These are phyloP conservation scores for Triadica sebifera DNA, from an alignment of 345 rosid genomes.

Conservation along the genomic window DNA sequence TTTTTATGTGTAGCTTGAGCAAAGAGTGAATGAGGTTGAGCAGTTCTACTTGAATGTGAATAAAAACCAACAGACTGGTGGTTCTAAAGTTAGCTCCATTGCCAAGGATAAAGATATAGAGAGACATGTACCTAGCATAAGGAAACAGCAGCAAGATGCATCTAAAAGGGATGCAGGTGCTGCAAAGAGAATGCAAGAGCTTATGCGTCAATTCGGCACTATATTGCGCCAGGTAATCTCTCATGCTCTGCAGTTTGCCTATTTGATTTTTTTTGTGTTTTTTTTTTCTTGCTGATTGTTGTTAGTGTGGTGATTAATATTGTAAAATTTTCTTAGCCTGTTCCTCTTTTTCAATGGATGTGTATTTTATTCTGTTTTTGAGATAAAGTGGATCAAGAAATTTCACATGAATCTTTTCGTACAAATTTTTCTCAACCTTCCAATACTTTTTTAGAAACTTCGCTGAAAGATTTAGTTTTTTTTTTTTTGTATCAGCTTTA, in stretches of 20 bases:
- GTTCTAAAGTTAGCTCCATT: slow-evolving; percentile 47
- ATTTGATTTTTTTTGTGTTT: not conserved
- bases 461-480: not conserved
- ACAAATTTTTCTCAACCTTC: not conserved
- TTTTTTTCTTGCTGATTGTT: not conserved
- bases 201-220: slow-evolving; percentile 83
- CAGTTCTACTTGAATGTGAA: slow-evolving; percentile 50
- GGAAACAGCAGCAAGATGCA: slow-evolving; percentile 78
- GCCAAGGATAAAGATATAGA: slow-evolving; percentile 61
- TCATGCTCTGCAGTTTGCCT: not conserved
- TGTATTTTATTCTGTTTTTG: not conserved
- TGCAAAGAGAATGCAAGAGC: slow-evolving; percentile 95
- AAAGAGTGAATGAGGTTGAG: slow-evolving; percentile 69
- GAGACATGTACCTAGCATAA: slow-evolving; percentile 55
- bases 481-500: not conserved
- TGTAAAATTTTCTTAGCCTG: not conserved
- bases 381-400: slow-evolving; percentile 2
- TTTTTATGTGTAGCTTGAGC: slow-evolving; percentile 54
- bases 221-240: slow-evolving; percentile 62
- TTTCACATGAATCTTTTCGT: not conserved
- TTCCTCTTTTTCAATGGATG: not conserved
- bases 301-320: not conserved
- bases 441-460: not conserved
- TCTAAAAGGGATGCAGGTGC: slow-evolving; percentile 75
- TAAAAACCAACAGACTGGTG: slow-evolving; percentile 40